Percentiles rank a stretch among this genome's conserved stretches.
These are phyloP conservation scores for Mortierella sp. DNA, from an alignment of 371 early-diverging fungal genomes.

Conservation along the genomic window DNA sequence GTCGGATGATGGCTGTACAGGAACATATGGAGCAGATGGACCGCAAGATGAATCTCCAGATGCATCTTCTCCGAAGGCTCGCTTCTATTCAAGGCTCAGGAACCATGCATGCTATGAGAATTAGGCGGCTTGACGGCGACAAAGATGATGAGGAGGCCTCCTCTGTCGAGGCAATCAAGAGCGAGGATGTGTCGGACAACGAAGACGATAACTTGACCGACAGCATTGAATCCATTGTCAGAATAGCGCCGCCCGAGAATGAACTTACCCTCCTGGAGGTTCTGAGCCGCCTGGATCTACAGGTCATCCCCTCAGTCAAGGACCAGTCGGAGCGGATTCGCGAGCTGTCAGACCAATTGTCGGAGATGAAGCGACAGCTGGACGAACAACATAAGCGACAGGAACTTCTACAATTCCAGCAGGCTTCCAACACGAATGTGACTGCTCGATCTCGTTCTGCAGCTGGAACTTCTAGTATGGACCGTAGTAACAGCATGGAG, in stretches of 20 bases:
- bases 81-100: constrained; percentile 15
- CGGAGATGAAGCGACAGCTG: constrained; percentile 43
- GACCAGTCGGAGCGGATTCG: constrained; percentile 37
- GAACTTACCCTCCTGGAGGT: constrained; percentile 34
- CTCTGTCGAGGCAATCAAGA: not conserved
- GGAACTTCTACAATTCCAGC: constrained; percentile 12
- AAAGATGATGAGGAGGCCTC: not conserved
- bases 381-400: constrained; percentile 47
- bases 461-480: constrained; percentile 5
- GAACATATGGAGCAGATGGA: constrained; percentile 55
- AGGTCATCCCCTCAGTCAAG: constrained; percentile 47
- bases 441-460: constrained; percentile 7
- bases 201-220: not conserved
- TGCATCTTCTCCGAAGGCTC: constrained; percentile 35
- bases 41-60: constrained; percentile 45
- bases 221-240: constrained; percentile 10
- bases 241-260: not conserved
- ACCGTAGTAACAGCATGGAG: constrained; percentile 29
- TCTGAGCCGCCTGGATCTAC: constrained; percentile 35
- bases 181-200: not conserved
- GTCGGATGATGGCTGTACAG: constrained; percentile 55
- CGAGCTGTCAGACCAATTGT: constrained; percentile 46
- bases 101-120: too few relatives aligned
- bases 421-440: not conserved
- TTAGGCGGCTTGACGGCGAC: not conserved